These are phyloP conservation scores for Paraphoma chrysanthemicola DNA, from an alignment of 2,329 filamentous ascomycete genomes.

Conservation along the genomic window DNA sequence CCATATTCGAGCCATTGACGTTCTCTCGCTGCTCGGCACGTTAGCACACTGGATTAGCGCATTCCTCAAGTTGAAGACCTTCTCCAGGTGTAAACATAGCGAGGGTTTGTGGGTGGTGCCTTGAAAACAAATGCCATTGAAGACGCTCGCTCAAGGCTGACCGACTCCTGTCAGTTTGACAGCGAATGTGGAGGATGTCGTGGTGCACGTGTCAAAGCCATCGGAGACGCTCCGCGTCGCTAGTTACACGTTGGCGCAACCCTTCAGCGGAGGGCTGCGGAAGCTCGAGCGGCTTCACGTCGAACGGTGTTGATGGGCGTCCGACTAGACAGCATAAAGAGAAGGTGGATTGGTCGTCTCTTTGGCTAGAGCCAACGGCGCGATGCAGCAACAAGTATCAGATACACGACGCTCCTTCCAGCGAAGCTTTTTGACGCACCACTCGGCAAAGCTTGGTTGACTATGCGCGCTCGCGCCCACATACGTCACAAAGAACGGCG, in stretches of 20 bases:
- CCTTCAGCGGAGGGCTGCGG: background rate
- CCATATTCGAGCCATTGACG: too few species aligned
- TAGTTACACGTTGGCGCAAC: background rate
- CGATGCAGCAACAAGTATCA: background rate
- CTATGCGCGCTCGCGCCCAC: background rate
- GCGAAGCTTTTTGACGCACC: background rate
- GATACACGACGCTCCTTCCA: background rate
- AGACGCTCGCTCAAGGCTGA: background rate
- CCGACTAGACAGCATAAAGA: background rate
- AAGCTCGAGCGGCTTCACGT: background rate
- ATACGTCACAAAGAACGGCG: background rate
- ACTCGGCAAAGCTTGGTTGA: background rate
- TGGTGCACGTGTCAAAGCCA: background rate
- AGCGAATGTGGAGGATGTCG: background rate
- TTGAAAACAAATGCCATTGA: background rate
- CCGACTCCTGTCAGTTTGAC: background rate
- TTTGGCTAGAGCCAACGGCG: background rate
- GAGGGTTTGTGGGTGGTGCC: background rate
- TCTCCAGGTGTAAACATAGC: background rate
- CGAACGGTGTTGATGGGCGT: background rate
- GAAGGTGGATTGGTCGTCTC: background rate
- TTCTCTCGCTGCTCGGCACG: too few species aligned
- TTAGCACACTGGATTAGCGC: background rate
- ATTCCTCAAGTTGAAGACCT: background rate
- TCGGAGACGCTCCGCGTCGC: background rate